Base-by-base conservation (phyloP, 371 early-diverging fungal species). In the Apophysomyces trapeziformis region DNA sequence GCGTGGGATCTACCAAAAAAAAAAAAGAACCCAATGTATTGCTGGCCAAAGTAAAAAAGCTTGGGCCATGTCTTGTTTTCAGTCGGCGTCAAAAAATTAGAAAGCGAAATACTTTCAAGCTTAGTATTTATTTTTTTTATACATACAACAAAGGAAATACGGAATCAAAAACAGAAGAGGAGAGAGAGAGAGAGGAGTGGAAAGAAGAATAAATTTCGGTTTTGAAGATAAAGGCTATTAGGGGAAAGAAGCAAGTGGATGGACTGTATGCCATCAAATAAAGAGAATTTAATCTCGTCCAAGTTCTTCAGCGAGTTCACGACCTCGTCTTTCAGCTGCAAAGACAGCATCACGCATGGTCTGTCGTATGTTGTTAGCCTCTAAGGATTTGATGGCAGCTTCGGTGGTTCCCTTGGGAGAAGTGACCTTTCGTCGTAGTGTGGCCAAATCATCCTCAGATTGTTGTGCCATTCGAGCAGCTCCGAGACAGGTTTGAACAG, bases 361-460 rank as follows among this genome's bases (percentile, higher is more conserved):
- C 26, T 87, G 71, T 26, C 89, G 75, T 57, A 90, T 77, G 16
- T 86, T 80, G 32, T 75, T 83, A 0, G 82, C 85, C 71, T 93
- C 90, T 77, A 95, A 82, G 2, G 84, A 73, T 64, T 91, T 86
- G 70, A 97, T 85, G 21, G 93, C 97, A 0, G 96, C 96, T 61
- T 95, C 90, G 13, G 97, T 97, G 18, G 97, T 96, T 12, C 97
- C 97, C 37, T 95, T 94, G 21, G 97, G 97, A 37, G 92, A 91
- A 1, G 97, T 97, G 38, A 97, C 97, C 71, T 93, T 92, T 45
- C 83, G 70, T 26, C 97, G 85, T 47, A 97, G 79, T 41, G 91
- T 89, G 57, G 90, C 87, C 26, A 93, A 84, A 69, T 90, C 90
- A 66, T 93, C 91, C 9, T 83, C 78, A 57, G 88, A 84, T 37